Conservation (phyloP, 1,284 basidiomycete genomes). For the Rhizoctonia solani region DNA sequence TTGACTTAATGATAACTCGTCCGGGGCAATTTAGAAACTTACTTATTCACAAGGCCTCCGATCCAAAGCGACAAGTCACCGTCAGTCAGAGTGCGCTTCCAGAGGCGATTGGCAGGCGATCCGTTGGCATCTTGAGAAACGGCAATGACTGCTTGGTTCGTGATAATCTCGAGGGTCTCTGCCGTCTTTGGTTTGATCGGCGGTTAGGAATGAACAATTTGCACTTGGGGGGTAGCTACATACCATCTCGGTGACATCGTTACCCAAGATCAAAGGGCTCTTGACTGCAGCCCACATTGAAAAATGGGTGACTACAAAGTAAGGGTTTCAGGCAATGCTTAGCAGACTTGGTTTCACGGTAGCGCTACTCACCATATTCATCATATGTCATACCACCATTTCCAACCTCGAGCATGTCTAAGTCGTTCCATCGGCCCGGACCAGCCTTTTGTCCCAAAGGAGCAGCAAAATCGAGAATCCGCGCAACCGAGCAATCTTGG, state of each 20-base stretch:
- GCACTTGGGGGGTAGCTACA: background rate
- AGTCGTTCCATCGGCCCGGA: slow-evolving; percentile 51
- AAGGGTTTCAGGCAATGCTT: background rate
- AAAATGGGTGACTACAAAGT: slow-evolving; percentile 47
- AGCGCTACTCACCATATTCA: slow-evolving; percentile 36
- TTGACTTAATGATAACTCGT: background rate
- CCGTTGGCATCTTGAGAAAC: slow-evolving; percentile 36
- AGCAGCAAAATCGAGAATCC: slow-evolving; percentile 45
- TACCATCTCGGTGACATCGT: slow-evolving; percentile 50
- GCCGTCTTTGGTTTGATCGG: slow-evolving; percentile 40
- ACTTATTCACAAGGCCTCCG: slow-evolving; percentile 33
- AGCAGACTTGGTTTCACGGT: background rate
- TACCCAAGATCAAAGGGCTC: slow-evolving; percentile 52
- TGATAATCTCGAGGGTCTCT: slow-evolving; percentile 38
- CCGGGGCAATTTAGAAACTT: background rate
- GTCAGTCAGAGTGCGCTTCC: slow-evolving; percentile 32
- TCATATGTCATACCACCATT: slow-evolving; percentile 53
- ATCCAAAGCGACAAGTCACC: slow-evolving; percentile 36
- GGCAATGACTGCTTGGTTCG: slow-evolving; percentile 37
- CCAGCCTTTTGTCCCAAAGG: slow-evolving; percentile 50
- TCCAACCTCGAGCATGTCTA: slow-evolving; percentile 52
- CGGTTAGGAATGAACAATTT: slow-evolving; percentile 33
- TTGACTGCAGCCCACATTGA: slow-evolving; percentile 53
- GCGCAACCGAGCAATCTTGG: slow-evolving; percentile 38
- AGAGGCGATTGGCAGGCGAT: slow-evolving; percentile 35